Conservation (phyloP, 1,284 basidiomycete genomes). For the Cutaneotrichosporon mucoides region DNA sequence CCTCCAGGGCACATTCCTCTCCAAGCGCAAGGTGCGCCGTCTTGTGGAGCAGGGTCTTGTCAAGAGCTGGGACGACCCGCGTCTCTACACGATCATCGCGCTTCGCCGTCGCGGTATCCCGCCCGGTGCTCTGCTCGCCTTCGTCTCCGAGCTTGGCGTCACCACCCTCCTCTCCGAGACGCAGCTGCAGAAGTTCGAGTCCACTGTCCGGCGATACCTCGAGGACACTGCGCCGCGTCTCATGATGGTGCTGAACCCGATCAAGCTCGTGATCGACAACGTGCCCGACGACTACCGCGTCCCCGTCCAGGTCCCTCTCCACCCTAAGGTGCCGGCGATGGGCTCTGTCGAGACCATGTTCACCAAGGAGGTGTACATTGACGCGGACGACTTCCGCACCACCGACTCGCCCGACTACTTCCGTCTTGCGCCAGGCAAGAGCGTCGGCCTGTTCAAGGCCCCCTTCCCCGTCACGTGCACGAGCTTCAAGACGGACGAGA, state of each 20-base stretch:
- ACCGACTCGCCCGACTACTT: conserved; percentile 95
- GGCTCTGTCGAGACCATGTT: conserved; percentile 82
- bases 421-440: conserved; percentile 94
- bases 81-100: conserved; percentile 96
- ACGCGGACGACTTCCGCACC: conserved; percentile 86
- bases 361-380: conserved; percentile 87
- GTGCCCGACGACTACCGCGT: conserved; percentile 79
- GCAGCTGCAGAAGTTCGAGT: conserved; percentile 84
- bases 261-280: conserved; percentile 90
- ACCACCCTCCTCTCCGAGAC: conserved; percentile 82
- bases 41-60: conserved; percentile 84
- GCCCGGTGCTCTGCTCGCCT: conserved; percentile 88
- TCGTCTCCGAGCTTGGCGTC: conserved; percentile 89
- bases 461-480: conserved; percentile 92
- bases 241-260: conserved; percentile 85
- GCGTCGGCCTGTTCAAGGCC: conserved; percentile 94
- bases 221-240: conserved; percentile 84
- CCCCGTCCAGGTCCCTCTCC: conserved; percentile 84
- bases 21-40: conserved; percentile 90
- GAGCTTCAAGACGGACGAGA: conserved; percentile 71
- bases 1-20: conserved; percentile 92
- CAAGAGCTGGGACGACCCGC: conserved; percentile 93
- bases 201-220: conserved; percentile 80
- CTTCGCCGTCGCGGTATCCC: conserved; percentile 91
- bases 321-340: conserved; percentile 88